Base-by-base conservation (phyloP, 164 flowering plant genomes). In the Magnolia kwangsiensis region DNA sequence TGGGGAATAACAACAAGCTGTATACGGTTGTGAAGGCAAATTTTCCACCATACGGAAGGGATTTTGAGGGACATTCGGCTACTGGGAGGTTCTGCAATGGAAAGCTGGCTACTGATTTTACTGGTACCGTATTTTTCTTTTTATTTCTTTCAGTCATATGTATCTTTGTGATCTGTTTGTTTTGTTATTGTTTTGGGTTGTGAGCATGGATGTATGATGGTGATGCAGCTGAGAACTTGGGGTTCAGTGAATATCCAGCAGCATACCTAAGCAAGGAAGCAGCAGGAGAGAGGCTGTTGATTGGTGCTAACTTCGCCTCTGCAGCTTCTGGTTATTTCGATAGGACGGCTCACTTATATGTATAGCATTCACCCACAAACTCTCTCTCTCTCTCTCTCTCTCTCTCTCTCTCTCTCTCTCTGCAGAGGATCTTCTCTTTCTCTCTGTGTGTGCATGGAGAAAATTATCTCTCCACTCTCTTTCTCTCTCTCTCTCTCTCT, bases 51-150 rank as follows among this genome's bases (percentile, higher is more conserved):
- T 90, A 95, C 74, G 98, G 98, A 50, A 84, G 97, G 80, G 96
- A 92, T 81, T 95, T 90, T 74, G 87, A 83, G 49, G 76, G 81
- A 3, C 92, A 87, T 71, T 76, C 61, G 20, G 90, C 96, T 19
- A 95, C 97, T 0, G 96, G 98, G 55, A 89, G 98, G 82, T 95
- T 95, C 82, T 90, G 90, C 78, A 95, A 95, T 82, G 96, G 97
- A 71, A 95, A 93, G 76, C 84, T 92, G 7, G 98, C 96, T 70
- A 84, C 90, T 31, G 96, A 93, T 72, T 89, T 87, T 83, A 90
- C 93, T 65, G 97, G 98, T 94, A 85, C 45, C 61, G 50, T 16
- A 31, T 11, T 6, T 13, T 24, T 3, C 50, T 18, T 4, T 27
- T 67, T 73, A 18, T 49, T 58, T 14, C 20, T 31, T 37, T 72